Evolutionary conservation across 2,329 filamentous ascomycete genomes (phyloP).

Genomic region (Penicillium crustosum): DNA sequence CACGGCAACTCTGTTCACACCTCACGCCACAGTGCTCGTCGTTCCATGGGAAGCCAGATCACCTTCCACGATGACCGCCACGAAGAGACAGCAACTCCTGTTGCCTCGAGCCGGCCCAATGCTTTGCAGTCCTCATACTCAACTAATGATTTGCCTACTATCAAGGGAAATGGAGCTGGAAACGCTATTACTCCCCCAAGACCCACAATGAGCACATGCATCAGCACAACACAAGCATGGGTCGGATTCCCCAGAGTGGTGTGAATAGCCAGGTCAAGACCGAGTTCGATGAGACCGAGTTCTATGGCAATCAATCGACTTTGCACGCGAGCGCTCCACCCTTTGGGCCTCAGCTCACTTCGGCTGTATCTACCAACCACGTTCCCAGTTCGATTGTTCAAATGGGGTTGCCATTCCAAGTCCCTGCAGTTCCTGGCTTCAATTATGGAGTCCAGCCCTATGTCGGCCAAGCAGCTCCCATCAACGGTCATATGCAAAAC

Average conservation of each 20-base stretch:
- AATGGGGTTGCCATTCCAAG: constrained; percentile 36
- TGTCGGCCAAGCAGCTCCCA: constrained; percentile 50
- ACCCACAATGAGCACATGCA: constrained; percentile 61
- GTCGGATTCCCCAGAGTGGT: constrained; percentile 70
- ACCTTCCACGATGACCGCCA: constrained; percentile 33
- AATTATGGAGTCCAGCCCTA: constrained; percentile 55
- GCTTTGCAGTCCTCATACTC: constrained; percentile 81
- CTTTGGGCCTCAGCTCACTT: constrained; percentile 66
- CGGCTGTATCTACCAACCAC: constrained; percentile 34
- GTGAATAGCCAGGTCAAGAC: constrained; percentile 57
- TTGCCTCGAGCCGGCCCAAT: constrained; percentile 41
- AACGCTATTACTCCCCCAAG: constrained; percentile 52
- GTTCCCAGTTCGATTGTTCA: constrained; percentile 29
- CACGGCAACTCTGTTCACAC: constrained; percentile 25
- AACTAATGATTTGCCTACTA: constrained; percentile 80
- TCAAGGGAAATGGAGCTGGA: constrained; percentile 66
- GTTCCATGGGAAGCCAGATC: constrained; percentile 48
- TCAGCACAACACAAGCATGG: constrained; percentile 78
- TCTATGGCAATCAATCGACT: constrained; percentile 61
- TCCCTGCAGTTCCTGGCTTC: constrained; percentile 42
- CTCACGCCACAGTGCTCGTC: constrained; percentile 43
- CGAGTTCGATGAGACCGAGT: constrained; percentile 48
- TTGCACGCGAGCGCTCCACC: constrained; percentile 77
- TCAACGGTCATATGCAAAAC: constrained; percentile 34
- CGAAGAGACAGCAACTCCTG: constrained; percentile 28